Evolutionary conservation across 345 rosid genomes (phyloP).

Genomic region (Ceriops zippeliana): DNA sequence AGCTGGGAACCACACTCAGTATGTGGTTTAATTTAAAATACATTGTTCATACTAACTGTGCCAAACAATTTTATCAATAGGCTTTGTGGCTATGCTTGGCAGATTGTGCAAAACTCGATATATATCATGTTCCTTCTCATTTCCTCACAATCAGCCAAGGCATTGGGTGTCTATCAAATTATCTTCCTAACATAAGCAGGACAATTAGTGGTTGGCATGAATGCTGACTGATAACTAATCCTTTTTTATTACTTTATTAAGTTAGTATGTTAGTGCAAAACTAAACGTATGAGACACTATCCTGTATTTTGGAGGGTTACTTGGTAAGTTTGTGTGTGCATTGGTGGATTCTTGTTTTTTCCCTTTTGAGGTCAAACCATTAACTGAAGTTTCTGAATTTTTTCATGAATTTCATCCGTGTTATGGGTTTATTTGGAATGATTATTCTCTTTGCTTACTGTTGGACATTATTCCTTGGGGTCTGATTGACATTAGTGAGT

Average conservation of each 20-base stretch:
- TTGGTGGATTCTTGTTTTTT: slow-evolving; percentile 2
- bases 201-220: neutral
- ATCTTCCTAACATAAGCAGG: neutral
- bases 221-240: neutral
- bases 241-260: neutral
- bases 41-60: neutral
- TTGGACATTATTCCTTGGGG: neutral
- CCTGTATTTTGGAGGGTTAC: slow-evolving; percentile 7
- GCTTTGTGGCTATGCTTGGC: neutral
- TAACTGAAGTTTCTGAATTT: slow-evolving; percentile 4
- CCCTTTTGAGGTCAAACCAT: slow-evolving; percentile 5
- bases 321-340: slow-evolving; percentile 6
- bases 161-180: neutral
- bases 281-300: neutral
- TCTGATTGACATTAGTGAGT: neutral
- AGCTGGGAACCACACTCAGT: neutral
- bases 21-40: neutral
- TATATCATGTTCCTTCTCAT: neutral
- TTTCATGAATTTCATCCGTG: neutral
- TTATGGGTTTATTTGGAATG: neutral
- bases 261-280: slow-evolving; percentile 5
- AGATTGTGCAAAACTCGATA: too few species aligned
- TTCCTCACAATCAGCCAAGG: neutral
- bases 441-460: neutral
- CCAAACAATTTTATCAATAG: neutral